phyloP scores from a whole-genome alignment of 495 filamentous ascomycete genomes.

The Aspergillus campestris region DNA sequence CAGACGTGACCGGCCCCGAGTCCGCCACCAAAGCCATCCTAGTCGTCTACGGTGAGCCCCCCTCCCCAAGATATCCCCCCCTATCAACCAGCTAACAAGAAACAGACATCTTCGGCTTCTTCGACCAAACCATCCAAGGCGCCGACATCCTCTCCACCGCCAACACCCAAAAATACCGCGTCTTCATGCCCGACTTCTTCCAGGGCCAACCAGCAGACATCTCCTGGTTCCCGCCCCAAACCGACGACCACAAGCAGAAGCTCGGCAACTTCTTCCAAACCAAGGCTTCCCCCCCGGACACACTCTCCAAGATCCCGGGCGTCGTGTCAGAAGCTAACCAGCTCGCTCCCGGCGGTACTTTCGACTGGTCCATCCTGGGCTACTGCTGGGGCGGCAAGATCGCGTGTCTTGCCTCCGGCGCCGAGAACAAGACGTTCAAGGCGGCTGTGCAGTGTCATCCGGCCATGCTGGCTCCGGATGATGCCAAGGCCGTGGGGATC shows the following conservation, averaged over 20 bases:
- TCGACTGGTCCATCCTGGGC: conserved; percentile 82
- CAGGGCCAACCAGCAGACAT: conserved; percentile 39
- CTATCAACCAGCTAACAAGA: not conserved
- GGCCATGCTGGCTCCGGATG: conserved; percentile 77
- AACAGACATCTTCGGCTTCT: conserved; percentile 49
- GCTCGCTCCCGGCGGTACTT: conserved; percentile 29
- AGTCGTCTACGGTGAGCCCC: conserved; percentile 39
- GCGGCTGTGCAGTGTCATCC: conserved; percentile 69
- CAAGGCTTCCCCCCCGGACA: conserved; percentile 54
- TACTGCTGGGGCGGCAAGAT: conserved; percentile 95
- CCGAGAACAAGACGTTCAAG: conserved; percentile 56
- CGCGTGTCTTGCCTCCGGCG: conserved; percentile 47
- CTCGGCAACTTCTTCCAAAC: conserved; percentile 71
- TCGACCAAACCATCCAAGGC: conserved; percentile 46
- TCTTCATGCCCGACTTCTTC: conserved; percentile 54
- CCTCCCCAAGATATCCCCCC: not conserved
- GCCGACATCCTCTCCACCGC: conserved; percentile 48
- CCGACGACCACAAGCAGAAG: conserved; percentile 65
- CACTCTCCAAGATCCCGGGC: conserved; percentile 53
- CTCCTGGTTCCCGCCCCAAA: conserved; percentile 66
- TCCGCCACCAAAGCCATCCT: conserved; percentile 45
- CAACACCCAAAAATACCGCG: conserved; percentile 41
- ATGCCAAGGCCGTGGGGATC: conserved; percentile 54
- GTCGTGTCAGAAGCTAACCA: conserved; percentile 49
- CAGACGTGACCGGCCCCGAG: conserved; percentile 47